Evolutionary conservation across 2,329 filamentous ascomycete genomes (phyloP).

Genomic region (Chrysosporium keratinophilum): DNA sequence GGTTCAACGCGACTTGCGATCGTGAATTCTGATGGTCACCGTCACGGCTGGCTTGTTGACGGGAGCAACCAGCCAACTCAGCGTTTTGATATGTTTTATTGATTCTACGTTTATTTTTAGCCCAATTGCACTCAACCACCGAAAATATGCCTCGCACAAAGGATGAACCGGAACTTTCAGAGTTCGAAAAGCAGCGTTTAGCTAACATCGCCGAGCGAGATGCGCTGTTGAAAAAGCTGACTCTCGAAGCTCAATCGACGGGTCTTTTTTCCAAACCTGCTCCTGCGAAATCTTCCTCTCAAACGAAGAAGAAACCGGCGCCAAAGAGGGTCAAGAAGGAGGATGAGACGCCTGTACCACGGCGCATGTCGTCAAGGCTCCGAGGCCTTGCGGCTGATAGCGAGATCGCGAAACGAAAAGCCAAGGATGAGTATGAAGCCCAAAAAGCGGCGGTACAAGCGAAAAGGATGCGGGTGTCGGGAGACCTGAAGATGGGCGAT

Average conservation of each 20-base stretch:
- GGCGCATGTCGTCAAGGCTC: slow-evolving; percentile 52
- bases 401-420: slow-evolving; percentile 58
- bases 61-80: no score
- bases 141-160: not conserved
- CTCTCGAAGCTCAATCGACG: slow-evolving; percentile 55
- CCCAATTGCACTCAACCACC: not conserved
- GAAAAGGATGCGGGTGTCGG: slow-evolving; percentile 55
- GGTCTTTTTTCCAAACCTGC: slow-evolving; percentile 51
- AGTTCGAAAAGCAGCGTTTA: slow-evolving; percentile 73
- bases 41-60: no score
- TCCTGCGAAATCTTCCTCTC: slow-evolving; percentile 38
- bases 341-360: slow-evolving; percentile 45
- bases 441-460: slow-evolving; percentile 48
- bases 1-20: slow-evolving; percentile 12
- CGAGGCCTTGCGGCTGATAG: slow-evolving; percentile 55
- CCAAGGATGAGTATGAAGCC: slow-evolving; percentile 52
- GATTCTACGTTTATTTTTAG: not conserved
- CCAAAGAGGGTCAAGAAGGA: slow-evolving; percentile 54
- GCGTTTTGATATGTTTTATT: not conserved
- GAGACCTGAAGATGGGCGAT: slow-evolving; percentile 61
- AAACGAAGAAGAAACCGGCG: slow-evolving; percentile 41
- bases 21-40: not conserved
- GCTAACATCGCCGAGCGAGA: slow-evolving; percentile 84
- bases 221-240: slow-evolving; percentile 67
- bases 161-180: slow-evolving; percentile 50